phyloP scores from a whole-genome alignment of 345 rosid genomes.

The Pistacia vera region DNA sequence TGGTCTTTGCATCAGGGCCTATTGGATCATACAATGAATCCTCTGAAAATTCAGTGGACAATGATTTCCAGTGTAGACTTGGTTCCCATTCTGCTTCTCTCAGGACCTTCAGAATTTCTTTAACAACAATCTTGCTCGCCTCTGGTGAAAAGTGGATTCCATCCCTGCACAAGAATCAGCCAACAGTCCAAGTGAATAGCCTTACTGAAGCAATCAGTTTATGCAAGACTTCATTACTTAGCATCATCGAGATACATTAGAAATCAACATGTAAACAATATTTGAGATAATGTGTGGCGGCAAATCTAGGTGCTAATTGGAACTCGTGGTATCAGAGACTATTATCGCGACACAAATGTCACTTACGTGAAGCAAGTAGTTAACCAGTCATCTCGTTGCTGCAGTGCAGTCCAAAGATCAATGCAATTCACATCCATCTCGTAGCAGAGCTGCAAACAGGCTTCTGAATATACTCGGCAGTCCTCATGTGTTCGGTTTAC shows the following conservation, averaged over 20 bases:
- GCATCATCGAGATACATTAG: no score
- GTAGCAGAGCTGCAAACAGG: slow-evolving; percentile 62
- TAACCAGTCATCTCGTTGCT: slow-evolving; percentile 61
- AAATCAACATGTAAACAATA: no score
- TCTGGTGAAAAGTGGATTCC: slow-evolving; percentile 71
- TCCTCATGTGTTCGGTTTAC: slow-evolving; percentile 58
- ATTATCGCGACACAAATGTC: no score
- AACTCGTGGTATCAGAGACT: no score
- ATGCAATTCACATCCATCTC: slow-evolving; percentile 60
- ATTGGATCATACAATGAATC: slow-evolving; percentile 33
- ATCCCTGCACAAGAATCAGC: slow-evolving; percentile 41
- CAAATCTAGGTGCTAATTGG: no score
- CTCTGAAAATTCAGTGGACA: slow-evolving; percentile 51
- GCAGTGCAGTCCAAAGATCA: slow-evolving; percentile 80
- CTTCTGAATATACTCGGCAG: slow-evolving; percentile 66
- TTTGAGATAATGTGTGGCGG: no score
- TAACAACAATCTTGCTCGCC: slow-evolving; percentile 62
- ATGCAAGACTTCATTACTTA: not conserved
- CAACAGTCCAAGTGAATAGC: not conserved
- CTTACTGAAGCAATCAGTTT: not conserved
- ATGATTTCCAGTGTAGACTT: slow-evolving; percentile 54
- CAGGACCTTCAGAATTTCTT: slow-evolving; percentile 59
- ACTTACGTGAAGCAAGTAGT: slow-evolving; percentile 78
- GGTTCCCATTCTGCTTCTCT: slow-evolving; percentile 79
- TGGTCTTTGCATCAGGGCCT: slow-evolving; percentile 17